A percentile compares a stretch with the other conserved stretches of the same genome.
These are phyloP conservation scores for Paramecium pentaurelia DNA, from an alignment of 73 alveolate species.

Conservation along the genomic window DNA sequence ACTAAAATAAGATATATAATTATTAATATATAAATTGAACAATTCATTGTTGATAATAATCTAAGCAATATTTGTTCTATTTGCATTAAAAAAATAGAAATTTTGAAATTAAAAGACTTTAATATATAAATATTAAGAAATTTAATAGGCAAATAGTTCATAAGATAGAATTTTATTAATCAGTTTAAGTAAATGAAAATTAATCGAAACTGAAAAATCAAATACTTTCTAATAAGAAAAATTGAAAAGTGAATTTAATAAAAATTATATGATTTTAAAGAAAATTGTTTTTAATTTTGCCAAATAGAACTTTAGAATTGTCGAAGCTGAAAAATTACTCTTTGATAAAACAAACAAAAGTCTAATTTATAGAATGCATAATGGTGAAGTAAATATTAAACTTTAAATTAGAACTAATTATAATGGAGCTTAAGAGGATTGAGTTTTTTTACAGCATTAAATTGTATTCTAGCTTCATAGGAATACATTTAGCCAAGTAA, in stretches of 20 bases:
- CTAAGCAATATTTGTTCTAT: too few species aligned
- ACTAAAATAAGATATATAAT: too few species aligned
- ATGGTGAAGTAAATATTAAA: slow-evolving; percentile 44
- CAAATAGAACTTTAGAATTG: neutral
- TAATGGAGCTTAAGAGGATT: slow-evolving; percentile 34
- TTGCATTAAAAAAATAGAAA: too few species aligned
- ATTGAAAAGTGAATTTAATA: neutral
- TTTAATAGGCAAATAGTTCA: too few species aligned
- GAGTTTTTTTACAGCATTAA: slow-evolving; percentile 46
- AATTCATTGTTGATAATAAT: too few species aligned
- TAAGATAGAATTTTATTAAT: too few species aligned
- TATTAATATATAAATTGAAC: too few species aligned
- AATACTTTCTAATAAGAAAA: neutral
- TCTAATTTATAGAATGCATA: slow-evolving; percentile 28
- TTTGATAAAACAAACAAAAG: slow-evolving; percentile 56
- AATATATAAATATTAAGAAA: too few species aligned
- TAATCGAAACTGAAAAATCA: too few species aligned
- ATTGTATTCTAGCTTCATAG: slow-evolving; percentile 28
- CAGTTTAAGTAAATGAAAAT: too few species aligned
- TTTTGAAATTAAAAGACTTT: too few species aligned
- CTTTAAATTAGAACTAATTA: slow-evolving; percentile 13
- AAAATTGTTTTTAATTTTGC: slow-evolving; percentile 8
- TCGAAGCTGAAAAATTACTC: slow-evolving; percentile 14
- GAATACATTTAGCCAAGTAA: slow-evolving; percentile 51
- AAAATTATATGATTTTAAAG: neutral